phyloP scores from a whole-genome alignment of 106 monocot species.

The Acorus gramineus region DNA sequence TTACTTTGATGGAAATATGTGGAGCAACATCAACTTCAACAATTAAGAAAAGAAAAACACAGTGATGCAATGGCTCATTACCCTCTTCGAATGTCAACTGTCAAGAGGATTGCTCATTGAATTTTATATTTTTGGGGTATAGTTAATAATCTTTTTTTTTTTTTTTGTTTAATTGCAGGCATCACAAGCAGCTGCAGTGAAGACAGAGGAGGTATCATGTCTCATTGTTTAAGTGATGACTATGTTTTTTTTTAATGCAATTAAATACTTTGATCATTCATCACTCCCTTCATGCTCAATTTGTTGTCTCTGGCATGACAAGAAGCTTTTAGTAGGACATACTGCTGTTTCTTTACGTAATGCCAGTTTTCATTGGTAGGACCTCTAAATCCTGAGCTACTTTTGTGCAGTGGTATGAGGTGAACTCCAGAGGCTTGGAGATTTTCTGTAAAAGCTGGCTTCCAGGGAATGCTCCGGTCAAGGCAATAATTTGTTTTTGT shows the following conservation, averaged over 20 bases:
- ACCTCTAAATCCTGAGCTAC: neutral
- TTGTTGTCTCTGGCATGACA: too few species aligned
- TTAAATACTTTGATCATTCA: constrained; percentile 7
- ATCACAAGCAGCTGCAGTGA: too few species aligned
- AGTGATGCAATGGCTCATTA: too few species aligned
- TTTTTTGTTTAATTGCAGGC: neutral
- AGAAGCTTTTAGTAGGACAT: too few species aligned
- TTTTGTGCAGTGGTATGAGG: constrained; percentile 49
- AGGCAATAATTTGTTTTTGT: constrained; percentile 84
- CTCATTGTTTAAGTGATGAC: too few species aligned
- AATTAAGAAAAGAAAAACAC: too few species aligned
- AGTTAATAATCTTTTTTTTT: neutral
- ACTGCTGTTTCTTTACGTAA: too few species aligned
- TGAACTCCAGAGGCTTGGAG: constrained; percentile 67
- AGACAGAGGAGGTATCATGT: too few species aligned
- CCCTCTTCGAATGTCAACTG: neutral
- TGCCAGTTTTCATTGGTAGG: too few species aligned
- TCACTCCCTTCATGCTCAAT: too few species aligned
- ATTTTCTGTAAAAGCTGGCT: constrained; percentile 89
- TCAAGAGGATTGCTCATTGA: neutral
- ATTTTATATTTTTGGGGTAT: neutral
- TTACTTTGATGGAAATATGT: too few species aligned
- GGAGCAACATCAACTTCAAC: too few species aligned
- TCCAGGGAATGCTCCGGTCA: constrained; percentile 44
- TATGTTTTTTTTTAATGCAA: neutral